phyloP scores from a whole-genome alignment of 345 rosid species.

The Murraya koenigii region DNA sequence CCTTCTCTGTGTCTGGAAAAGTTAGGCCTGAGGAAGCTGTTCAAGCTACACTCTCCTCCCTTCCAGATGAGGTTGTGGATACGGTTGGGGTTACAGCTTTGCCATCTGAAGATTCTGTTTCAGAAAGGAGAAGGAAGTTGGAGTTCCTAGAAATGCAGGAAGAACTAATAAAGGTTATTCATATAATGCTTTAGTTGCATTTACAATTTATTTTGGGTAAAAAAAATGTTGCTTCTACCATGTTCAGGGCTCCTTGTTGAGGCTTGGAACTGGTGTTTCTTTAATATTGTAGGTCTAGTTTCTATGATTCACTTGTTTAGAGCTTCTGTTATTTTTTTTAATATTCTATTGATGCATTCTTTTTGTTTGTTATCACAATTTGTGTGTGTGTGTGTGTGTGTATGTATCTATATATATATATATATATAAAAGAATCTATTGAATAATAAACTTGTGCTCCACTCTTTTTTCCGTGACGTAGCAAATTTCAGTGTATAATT shows the following conservation, averaged over 20 bases:
- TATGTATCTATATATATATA: no score
- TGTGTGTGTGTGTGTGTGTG: no score
- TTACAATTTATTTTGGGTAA: constrained; percentile 5
- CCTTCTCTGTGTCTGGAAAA: constrained; percentile 86
- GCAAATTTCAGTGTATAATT: neutral
- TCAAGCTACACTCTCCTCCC: constrained; percentile 92
- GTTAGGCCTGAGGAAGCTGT: constrained; percentile 98
- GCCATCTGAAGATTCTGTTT: constrained; percentile 85
- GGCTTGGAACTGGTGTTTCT: neutral
- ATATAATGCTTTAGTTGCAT: constrained; percentile 7
- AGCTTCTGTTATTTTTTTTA: neutral
- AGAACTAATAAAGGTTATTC: constrained; percentile 81
- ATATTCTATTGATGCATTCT: neutral
- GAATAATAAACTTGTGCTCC: neutral
- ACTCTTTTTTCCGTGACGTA: neutral
- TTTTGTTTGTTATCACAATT: neutral
- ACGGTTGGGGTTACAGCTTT: constrained; percentile 86
- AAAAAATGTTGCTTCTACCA: neutral
- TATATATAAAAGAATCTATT: no score
- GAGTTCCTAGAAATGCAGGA: constrained; percentile 97
- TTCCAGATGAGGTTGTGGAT: constrained; percentile 96
- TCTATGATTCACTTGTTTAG: neutral
- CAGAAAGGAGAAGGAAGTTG: constrained; percentile 93
- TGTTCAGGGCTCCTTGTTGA: neutral
- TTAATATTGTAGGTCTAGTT: neutral